phyloP scores from a whole-genome alignment of 345 rosid species.

The Iberis pinnata region DNA sequence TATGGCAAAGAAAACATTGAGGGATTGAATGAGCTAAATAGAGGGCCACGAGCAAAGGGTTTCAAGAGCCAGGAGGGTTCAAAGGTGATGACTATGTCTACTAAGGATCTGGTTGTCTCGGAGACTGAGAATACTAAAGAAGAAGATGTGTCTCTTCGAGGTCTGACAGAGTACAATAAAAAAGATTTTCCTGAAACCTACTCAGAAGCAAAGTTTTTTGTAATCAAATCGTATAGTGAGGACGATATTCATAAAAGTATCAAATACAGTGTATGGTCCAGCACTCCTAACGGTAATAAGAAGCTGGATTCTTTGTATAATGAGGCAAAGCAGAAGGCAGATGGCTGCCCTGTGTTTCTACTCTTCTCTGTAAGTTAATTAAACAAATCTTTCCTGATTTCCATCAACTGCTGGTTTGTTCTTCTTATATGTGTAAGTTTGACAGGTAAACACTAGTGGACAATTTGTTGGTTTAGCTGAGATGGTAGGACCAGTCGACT shows the following conservation, averaged over 20 bases:
- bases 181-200: conserved; percentile 50
- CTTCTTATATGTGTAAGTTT: conserved; percentile 7
- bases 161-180: conserved; percentile 40
- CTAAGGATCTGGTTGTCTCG: conserved; percentile 15
- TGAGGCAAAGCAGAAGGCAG: conserved; percentile 47
- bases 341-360: conserved; percentile 55
- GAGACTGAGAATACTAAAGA: conserved; percentile 28
- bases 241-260: conserved; percentile 82
- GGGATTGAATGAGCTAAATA: conserved; percentile 67
- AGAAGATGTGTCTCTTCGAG: conserved; percentile 35
- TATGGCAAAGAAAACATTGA: conserved; percentile 61
- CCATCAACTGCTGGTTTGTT: background rate
- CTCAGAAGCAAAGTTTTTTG: conserved; percentile 53
- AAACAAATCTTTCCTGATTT: background rate
- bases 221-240: conserved; percentile 72
- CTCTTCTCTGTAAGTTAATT: conserved; percentile 58
- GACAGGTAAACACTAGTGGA: conserved; percentile 75
- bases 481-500: conserved; percentile 74
- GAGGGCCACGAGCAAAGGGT: conserved; percentile 72
- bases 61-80: conserved; percentile 41
- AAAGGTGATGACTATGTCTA: background rate
- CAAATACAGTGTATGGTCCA: conserved; percentile 76
- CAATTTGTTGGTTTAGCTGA: conserved; percentile 83
- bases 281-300: conserved; percentile 71
- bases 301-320: conserved; percentile 60